Conservation (phyloP, 202 grass and related monocot genomes). For the Eragrostis tef region DNA sequence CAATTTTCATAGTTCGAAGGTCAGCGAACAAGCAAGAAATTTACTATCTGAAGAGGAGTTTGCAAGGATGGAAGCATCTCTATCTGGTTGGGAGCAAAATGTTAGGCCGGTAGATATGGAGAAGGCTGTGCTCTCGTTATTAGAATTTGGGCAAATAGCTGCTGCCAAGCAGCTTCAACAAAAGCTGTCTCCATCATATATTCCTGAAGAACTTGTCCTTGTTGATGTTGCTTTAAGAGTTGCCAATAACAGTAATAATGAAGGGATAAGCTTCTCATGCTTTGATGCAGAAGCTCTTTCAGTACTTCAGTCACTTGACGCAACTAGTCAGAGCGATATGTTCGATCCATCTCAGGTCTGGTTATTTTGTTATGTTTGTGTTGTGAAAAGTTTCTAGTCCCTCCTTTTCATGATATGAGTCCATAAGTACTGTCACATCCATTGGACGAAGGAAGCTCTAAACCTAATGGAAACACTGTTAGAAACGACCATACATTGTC, state of each 20-base stretch:
- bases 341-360: constrained; percentile 79
- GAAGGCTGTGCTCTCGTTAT: constrained; percentile 85
- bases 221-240: constrained; percentile 87
- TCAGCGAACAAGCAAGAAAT: constrained; percentile 57
- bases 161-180: constrained; percentile 96
- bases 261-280: constrained; percentile 62
- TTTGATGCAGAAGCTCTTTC: constrained; percentile 60
- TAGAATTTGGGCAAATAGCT: constrained; percentile 97
- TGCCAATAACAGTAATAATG: constrained; percentile 60
- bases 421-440: neutral
- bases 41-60: constrained; percentile 67
- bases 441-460: neutral
- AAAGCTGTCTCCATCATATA: constrained; percentile 84
- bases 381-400: constrained; percentile 38
- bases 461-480: neutral
- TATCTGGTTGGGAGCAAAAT: constrained; percentile 95
- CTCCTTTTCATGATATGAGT: neutral
- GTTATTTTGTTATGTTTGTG: constrained; percentile 20
- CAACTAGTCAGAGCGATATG: constrained; percentile 56
- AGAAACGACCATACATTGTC: neutral
- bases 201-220: constrained; percentile 81
- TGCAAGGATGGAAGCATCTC: constrained; percentile 68
- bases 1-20: constrained; percentile 53
- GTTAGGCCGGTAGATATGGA: constrained; percentile 90
- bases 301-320: constrained; percentile 58